These are phyloP conservation scores for Jacaranda mimosifolia DNA, from an alignment of 257 asterid species.

Conservation along the genomic window DNA sequence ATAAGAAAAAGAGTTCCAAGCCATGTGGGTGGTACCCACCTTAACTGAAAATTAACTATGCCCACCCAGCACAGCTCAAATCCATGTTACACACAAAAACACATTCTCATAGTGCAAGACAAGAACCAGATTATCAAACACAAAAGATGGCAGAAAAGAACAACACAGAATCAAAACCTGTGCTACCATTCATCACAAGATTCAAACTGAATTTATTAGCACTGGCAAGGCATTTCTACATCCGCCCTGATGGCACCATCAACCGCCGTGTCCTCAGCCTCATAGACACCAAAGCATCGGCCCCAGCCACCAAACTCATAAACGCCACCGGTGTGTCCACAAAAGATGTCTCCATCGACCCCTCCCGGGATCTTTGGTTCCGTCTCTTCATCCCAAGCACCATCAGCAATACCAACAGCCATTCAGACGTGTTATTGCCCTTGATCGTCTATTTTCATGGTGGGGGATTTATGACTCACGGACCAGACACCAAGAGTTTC, in stretches of 20 bases:
- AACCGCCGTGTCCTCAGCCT: slow-evolving; percentile 38
- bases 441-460: slow-evolving; percentile 53
- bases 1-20: neutral
- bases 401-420: neutral
- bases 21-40: neutral
- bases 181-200: slow-evolving; percentile 41
- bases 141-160: slow-evolving; percentile 28
- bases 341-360: slow-evolving; percentile 39
- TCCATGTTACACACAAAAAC: neutral
- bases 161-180: neutral
- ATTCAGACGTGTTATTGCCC: slow-evolving; percentile 36
- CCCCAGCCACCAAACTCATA: slow-evolving; percentile 40
- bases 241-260: slow-evolving; percentile 33
- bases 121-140: slow-evolving; percentile 15
- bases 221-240: neutral
- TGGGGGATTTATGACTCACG: slow-evolving; percentile 44
- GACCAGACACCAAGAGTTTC: slow-evolving; percentile 36
- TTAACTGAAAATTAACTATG: neutral
- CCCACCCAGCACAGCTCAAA: neutral
- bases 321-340: slow-evolving; percentile 29
- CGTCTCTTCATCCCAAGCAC: slow-evolving; percentile 46
- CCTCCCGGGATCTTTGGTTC: slow-evolving; percentile 46
- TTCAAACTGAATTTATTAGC: slow-evolving; percentile 23
- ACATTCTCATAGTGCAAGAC: neutral
- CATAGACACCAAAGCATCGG: slow-evolving; percentile 32